Conservation (phyloP, 2,329 filamentous ascomycete species). For the Cercospora sojina region DNA sequence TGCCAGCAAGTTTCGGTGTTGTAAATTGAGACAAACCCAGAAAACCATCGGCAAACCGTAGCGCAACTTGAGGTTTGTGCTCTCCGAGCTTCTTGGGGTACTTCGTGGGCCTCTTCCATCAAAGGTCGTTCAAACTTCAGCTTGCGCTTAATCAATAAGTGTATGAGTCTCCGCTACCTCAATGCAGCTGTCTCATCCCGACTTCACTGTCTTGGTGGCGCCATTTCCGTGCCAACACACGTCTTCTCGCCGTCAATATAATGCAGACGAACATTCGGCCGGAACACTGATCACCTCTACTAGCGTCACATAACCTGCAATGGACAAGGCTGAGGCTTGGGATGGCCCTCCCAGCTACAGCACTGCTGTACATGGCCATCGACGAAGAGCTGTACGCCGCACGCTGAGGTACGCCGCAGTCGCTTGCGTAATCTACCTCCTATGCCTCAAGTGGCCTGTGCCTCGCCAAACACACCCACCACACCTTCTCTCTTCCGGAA, state of each 20-base stretch:
- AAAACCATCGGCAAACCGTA: not conserved
- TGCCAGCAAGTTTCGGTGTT: not conserved
- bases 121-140: not conserved
- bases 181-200: not conserved
- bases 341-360: slow-evolving; percentile 2
- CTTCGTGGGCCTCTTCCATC: not conserved
- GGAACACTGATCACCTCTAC: not conserved
- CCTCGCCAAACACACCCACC: not conserved
- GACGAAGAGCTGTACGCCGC: not conserved
- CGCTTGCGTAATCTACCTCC: not conserved
- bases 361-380: not conserved
- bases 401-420: not conserved
- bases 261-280: not conserved
- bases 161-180: not conserved
- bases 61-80: not conserved
- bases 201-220: not conserved
- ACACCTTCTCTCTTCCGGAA: slow-evolving; percentile 50
- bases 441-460: not conserved
- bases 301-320: not conserved
- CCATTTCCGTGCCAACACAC: not conserved
- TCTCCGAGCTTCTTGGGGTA: not conserved
- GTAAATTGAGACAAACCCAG: not conserved
- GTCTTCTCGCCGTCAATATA: not conserved
- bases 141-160: not conserved
- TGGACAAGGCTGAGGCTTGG: slow-evolving; percentile 1